Base-by-base conservation (phyloP, 202 grass and related monocot species). In the Setaria viridis region DNA sequence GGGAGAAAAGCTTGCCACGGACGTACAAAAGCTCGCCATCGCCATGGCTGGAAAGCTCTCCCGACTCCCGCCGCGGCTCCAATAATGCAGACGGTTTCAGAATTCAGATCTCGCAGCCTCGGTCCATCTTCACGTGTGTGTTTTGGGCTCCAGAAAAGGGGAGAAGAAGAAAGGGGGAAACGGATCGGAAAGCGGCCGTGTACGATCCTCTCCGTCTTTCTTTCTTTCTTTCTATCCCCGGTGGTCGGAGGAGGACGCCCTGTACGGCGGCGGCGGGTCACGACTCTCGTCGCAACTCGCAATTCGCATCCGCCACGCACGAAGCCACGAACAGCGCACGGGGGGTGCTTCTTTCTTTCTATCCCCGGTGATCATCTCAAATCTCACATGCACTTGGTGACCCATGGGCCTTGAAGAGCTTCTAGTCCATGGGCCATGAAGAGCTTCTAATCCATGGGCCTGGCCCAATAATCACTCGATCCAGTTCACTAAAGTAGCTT, bases 71-170 rank as follows among this genome's bases (percentile, higher is more conserved):
- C 39, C 6, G 39, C 39, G 4, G 39, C 39, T 41, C 4, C 76
- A 63, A 63, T 78, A 78, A 63, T 78, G 57, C 74, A 32, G 41
- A 19, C 57, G 42, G 76, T 19, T 78, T 78, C 41, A 78, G 75
- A 62, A 11, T 78, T 78, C 41, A 78, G 75, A 62, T 78, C 75
- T 16, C 57, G 57, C 57, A 39, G 6, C 43, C 21, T 32, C 59
- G 59, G 25, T 62, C 59, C 58, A 30, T 32, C 74, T 32, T 47
- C 76, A 78, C 76, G 76, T 78, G 57, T 33, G 76, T 30, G 58
- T 78, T 78, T 78, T 32, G 60, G 30, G 76, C 57, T 11, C 13
- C 41, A 4, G 21, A 19, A 32, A 46, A 10, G 37, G 13, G 9
- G 7, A 29, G 48, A 30, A 17, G 53, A 19, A n/a, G 51, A 53